phyloP scores from a whole-genome alignment of 345 rosid species.

The Gossypium australe region DNA sequence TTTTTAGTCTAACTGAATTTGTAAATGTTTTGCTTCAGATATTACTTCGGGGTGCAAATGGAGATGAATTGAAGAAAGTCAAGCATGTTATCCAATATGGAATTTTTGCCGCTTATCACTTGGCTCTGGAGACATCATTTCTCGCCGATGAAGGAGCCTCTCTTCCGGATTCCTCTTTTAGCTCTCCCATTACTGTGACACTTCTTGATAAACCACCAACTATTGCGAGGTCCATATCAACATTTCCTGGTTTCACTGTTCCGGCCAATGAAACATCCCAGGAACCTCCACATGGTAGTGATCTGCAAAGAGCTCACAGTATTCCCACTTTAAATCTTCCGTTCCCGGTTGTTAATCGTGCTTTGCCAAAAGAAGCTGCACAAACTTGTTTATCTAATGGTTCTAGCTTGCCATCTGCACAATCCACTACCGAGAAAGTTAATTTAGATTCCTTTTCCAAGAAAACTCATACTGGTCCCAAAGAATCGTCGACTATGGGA shows the following conservation, averaged over 20 bases:
- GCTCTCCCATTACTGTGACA: conserved; percentile 69
- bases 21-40: conserved; percentile 47
- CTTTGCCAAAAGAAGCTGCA: conserved; percentile 26
- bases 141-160: conserved; percentile 98
- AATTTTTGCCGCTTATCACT: conserved; percentile 95
- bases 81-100: conserved; percentile 98
- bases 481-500: conserved; percentile 26
- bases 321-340: neutral
- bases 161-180: conserved; percentile 65
- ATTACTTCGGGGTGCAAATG: conserved; percentile 85
- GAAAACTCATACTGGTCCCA: conserved; percentile 31
- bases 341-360: too few species aligned
- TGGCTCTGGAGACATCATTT: conserved; percentile 91
- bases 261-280: conserved; percentile 47
- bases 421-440: conserved; percentile 26
- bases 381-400: conserved; percentile 38
- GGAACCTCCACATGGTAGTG: conserved; percentile 25
- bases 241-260: conserved; percentile 68
- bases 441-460: conserved; percentile 29
- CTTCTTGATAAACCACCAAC: conserved; percentile 65
- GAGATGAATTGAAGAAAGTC: conserved; percentile 84
- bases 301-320: neutral
- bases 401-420: conserved; percentile 32
- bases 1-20: conserved; percentile 9
- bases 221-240: conserved; percentile 77